A percentile compares a stretch with the other conserved stretches of the same genome.
These are phyloP conservation scores for Hyparrhenia diplandra DNA, from an alignment of 176 grass and related monocot genomes.

Conservation along the genomic window DNA sequence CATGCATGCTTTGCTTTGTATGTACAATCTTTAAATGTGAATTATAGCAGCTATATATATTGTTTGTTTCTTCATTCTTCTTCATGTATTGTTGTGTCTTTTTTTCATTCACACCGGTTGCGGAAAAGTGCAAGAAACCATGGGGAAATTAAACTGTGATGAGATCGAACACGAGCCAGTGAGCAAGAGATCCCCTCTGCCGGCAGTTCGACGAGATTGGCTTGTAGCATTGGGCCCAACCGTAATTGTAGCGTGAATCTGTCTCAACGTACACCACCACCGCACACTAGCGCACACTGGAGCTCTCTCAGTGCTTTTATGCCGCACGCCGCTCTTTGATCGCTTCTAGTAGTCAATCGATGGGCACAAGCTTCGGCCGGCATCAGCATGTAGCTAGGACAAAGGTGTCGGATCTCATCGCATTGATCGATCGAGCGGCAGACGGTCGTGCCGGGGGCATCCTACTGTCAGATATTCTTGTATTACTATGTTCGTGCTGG, in stretches of 20 bases:
- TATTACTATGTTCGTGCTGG: not conserved
- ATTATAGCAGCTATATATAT: not conserved
- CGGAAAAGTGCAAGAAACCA: not conserved
- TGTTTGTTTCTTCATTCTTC: not conserved
- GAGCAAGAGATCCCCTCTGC: not conserved
- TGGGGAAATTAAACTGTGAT: not conserved
- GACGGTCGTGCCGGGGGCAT: not conserved
- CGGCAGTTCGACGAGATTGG: not conserved
- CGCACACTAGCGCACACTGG: not conserved
- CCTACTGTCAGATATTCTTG: not conserved
- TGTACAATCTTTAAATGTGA: constrained; percentile 27
- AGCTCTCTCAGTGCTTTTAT: not conserved
- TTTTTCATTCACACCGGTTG: not conserved
- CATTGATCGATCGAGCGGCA: not conserved
- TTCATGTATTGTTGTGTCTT: not conserved
- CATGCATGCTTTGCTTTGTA: constrained; percentile 18
- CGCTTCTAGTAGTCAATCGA: not conserved
- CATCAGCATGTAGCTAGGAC: not conserved
- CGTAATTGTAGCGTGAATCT: not conserved
- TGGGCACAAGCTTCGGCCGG: not conserved
- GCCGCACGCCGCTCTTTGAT: not conserved
- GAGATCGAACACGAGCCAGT: not conserved
- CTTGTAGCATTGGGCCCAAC: not conserved
- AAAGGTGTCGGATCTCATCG: not conserved
- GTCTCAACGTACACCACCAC: not conserved